Base-by-base conservation (phyloP, 257 asterid genomes). In the Gardenia jasminoides region DNA sequence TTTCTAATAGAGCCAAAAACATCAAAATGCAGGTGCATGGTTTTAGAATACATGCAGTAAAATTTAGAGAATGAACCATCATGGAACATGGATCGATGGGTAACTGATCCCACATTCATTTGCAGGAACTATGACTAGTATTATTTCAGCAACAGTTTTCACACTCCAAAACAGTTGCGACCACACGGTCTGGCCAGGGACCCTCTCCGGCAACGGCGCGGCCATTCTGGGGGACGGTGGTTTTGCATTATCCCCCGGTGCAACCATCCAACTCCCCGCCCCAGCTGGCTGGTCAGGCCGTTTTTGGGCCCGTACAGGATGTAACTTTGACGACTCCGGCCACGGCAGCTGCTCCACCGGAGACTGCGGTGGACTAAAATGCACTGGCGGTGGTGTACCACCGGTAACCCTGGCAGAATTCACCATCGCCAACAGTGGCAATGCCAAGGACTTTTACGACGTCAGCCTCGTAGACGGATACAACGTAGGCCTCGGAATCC, bases 231-330 rank as follows among this genome's bases (percentile, higher is more conserved):
- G 96, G 0, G 90, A 82, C 67, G 95, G 96, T 0, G 98, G 98
- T 17, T 91, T 94, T 76, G 83, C 84, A 26, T 82, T 93, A 75
- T 5, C 93, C 0, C 96, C 99, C 0, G 97, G 92, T 3, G 92
- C 88, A 76, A 76, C 92, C 67, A 33, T 87, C 74, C 89, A 89
- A 41, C 78, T 95, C 10, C 87, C 92, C 0, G 99, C 93, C 2
- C 93, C 97, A 1, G 85, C 91, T 1, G 96, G 96, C 16, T 94
- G 98, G 87, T 94, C 98, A 10, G 98, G 99, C 79, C 97, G 98
- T 26, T 88, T 93, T 83, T 95, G 99, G 99, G 98, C 90, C 0
- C 86, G 99, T 33, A 95, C 98, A 0, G 94, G 91, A 7, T 93
- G 99, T 85, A 86, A 70, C 33, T 93, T 93, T 26, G 87, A 86